Evolutionary conservation across 2,329 filamentous ascomycete genomes (phyloP), one percentile per base, ranked within the genome.

Genomic region (Talaromyces funiculosus): DNA sequence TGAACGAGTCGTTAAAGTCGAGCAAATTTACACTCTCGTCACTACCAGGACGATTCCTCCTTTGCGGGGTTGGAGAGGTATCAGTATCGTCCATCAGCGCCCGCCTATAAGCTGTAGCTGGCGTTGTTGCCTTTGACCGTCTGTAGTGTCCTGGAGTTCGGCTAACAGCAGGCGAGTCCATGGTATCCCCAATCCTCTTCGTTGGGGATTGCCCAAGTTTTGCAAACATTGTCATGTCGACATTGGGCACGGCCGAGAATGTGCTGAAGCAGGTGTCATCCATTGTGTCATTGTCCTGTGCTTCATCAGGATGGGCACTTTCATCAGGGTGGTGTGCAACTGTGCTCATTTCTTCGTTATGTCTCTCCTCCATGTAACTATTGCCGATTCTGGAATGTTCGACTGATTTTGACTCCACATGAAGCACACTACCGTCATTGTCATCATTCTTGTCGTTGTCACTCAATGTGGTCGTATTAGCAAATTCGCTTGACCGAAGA

Each of bases 1-100:
- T 84, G 62, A 87, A 81, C 67, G 92, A 90, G 62, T 94, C 90
- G 0, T 91, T 95, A 67, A 97, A 95, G 71, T 97, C 94, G 47
- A 96, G 82, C 35, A 96, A 81, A 68, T 90, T 95, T 16, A 89
- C 89, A 3, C 88, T 90, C 68, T 89, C 82, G 26, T 77, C 77
- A 8, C 78, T 74, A 10, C 72, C 68, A 10, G 76, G 61, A 69
- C 73, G 31, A 72, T 73, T 79, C 65, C 77, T 75, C 53, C 77
- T 74, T 63, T 82, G 80, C 43, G 85, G 78, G 71, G 84, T 76
- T 51, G 76, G 73, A 14, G 76, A 78, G 38, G 67, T 68, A 67
- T 67, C 72, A 35, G 67, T 68, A 67, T 67, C 72, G 31, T 64
- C 62, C 53, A 66, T 67, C 2, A 47, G 2, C 33, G 65, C 64